Conservation (phyloP, 176 grass and related monocot species). For the Urochloa ruziziensis region DNA sequence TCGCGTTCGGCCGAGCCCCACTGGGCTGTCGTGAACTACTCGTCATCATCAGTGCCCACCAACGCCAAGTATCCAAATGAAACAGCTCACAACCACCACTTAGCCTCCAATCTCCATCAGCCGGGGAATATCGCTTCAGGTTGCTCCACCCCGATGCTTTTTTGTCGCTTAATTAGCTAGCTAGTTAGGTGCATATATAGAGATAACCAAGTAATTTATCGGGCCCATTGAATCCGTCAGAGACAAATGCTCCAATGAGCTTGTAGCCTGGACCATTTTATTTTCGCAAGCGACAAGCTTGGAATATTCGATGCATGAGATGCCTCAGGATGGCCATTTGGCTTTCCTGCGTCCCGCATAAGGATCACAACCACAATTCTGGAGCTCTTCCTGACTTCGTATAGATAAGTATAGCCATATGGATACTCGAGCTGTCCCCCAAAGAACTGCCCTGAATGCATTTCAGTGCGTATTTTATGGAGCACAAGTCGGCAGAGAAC, state of each 20-base stretch:
- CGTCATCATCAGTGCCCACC: background rate
- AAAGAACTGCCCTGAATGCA: background rate
- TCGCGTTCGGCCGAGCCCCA: too few species aligned
- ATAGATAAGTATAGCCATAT: background rate
- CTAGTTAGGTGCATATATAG: background rate
- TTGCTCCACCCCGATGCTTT: constrained; percentile 13
- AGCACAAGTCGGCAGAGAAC: background rate
- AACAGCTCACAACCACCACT: background rate
- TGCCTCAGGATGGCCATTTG: constrained; percentile 33
- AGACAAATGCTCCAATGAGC: background rate
- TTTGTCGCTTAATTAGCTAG: constrained; percentile 32
- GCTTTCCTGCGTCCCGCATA: constrained; percentile 6
- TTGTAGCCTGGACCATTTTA: background rate
- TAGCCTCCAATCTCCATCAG: constrained; percentile 5
- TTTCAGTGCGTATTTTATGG: background rate
- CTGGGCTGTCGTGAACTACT: too few species aligned
- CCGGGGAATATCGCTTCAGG: background rate
- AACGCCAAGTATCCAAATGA: background rate
- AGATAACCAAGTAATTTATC: background rate
- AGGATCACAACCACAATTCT: background rate
- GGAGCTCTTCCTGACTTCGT: background rate
- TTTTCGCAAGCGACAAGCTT: background rate
- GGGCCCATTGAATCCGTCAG: constrained; percentile 17
- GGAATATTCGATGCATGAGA: background rate
- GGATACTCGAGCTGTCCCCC: background rate